Evolutionary conservation across 768 basidiomycete genomes (phyloP).

Genomic region (Tylopilus intermedius): DNA sequence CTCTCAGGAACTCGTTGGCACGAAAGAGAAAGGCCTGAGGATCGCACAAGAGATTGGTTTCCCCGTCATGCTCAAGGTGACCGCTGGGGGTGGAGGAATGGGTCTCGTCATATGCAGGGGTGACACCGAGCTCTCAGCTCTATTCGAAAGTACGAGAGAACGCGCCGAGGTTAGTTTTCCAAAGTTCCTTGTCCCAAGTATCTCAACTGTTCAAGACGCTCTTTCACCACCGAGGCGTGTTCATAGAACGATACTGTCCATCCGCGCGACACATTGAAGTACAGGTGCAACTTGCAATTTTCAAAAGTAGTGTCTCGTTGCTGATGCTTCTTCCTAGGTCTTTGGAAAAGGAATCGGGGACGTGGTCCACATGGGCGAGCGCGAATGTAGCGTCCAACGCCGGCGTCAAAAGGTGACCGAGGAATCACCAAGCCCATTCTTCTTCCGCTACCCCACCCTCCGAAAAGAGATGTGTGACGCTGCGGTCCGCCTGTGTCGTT

Average conservation of each 20-base stretch:
- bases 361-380: constrained; percentile 61
- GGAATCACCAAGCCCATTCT: constrained; percentile 61
- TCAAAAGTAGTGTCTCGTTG: background rate
- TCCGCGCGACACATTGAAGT: constrained; percentile 62
- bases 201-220: constrained; percentile 30
- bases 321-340: constrained; percentile 35
- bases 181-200: background rate
- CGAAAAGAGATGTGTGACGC: constrained; percentile 47
- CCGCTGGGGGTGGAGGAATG: constrained; percentile 67
- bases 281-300: constrained; percentile 36
- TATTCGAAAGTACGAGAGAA: constrained; percentile 34
- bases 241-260: constrained; percentile 56
- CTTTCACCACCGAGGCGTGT: constrained; percentile 49
- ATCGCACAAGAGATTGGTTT: constrained; percentile 44
- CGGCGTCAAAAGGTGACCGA: constrained; percentile 72
- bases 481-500: constrained; percentile 44
- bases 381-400: constrained; percentile 67
- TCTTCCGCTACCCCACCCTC: constrained; percentile 39
- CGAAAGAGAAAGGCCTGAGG: constrained; percentile 37
- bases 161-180: constrained; percentile 34
- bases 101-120: constrained; percentile 52
- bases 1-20: constrained; percentile 42
- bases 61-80: constrained; percentile 64
- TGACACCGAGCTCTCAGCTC: constrained; percentile 34
- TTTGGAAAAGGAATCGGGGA: constrained; percentile 61